Evolutionary conservation across 768 basidiomycete species (phyloP), one percentile per base, ranked within the genome.

Genomic region (Termitomyces sp.): DNA sequence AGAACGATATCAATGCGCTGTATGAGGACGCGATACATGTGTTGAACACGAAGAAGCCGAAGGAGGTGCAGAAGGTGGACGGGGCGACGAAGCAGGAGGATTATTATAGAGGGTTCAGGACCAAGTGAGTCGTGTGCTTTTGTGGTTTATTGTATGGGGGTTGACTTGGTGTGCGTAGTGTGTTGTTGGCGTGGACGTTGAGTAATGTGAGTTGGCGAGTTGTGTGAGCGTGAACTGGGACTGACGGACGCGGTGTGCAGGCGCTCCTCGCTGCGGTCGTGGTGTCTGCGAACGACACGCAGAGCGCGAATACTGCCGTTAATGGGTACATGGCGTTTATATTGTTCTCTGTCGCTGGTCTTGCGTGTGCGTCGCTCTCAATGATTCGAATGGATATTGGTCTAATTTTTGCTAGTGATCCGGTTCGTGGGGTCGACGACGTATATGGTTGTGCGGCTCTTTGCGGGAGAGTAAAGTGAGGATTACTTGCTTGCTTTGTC

Each of bases 21-120:
- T 98, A 98, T 67, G 92, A 96, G 60, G 92, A 95, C 62, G 97
- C 96, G 3, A 82, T 94, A 34, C 85, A 88, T 64, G 84, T 94
- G 3, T 72, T 98, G 51, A 79, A 81, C 16, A 83, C 83, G 12
- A 94, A 94, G 70, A 77, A 91, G 28, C 88, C 90, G 3, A 90
- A 90, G 70, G 81, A 73, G 50, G 87, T 88, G 33, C 66, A 73
- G 28, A 87, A 81, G 62, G 79, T 79, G 0, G 90, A 94, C 69
- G 66, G 69, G 31, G 68, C 73, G 58, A 89, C 87, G 4, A 66
- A 78, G 61, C 85, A 92, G 69, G 90, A 94, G 68, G 92, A 95
- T 75, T 93, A 90, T 71, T 95, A 95, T 69, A 78, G 88, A 62
- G 82, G 81, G 7, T 95, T 98, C 72, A 80, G 96, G 60, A 98